Base-by-base conservation (phyloP, 441 rosid genomes). In the Eruca vesicaria region DNA sequence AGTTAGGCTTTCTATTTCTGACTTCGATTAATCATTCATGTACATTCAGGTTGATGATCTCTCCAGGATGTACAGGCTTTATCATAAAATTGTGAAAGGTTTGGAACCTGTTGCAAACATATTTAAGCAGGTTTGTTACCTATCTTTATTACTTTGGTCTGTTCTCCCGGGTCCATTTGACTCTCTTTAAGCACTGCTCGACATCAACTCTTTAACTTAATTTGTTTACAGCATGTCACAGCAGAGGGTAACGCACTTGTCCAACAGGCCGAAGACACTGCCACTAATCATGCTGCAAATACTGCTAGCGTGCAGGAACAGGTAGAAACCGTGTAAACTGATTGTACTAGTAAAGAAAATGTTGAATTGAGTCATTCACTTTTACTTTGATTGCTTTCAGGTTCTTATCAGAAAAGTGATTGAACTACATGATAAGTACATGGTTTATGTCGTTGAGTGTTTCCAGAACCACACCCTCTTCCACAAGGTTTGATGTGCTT, bases 51-150 rank as follows among this genome's bases (percentile, higher is more conserved):
- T 88, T 69, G 98, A 90, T 36, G 98, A 96, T 79, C 96, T 93
- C 68, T 93, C 98, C 66, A 86, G 98, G 85, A 92, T 93, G 96
- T 92, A 88, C 82, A 86, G 96, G 85, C 99, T 93, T 66, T 96
- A 86, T 69, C 87, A 87, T 58, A 89, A 89, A 75, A 87, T 90
- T 73, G 75, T 85, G 7, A 70, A 64, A 69, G 98, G 98, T 67
- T 76, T 96, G 87, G 98, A 90, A 33, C 97, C 93, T 32, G 87
- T 92, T 74, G 91, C 97, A 50, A 73, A 76, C 77, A 81, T 87
- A 68, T 93, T 93, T 80, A 93, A 96, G 83, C 91, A 90, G 98
- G 99, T 96, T 38, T 45, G 14, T 35, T 29, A 9, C 63, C 59
- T 64, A 18, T 77, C 63, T 68, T 31, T 15, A 68, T 68, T 29